phyloP scores from a whole-genome alignment of 106 monocot species.

The Posidonia australis region DNA sequence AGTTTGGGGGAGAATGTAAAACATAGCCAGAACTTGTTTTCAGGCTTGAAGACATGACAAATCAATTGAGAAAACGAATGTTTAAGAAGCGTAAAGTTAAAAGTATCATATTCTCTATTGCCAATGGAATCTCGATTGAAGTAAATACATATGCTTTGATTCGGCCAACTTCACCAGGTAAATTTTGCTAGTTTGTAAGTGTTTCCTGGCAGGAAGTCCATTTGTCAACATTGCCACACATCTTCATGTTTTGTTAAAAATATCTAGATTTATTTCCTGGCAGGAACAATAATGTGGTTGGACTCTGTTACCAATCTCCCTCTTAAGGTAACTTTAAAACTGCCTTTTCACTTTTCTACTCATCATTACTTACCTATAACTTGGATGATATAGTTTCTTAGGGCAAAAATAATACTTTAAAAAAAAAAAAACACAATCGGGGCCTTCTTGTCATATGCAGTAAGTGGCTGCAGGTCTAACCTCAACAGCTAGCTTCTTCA shows the following conservation, averaged over 20 bases:
- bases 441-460: no score
- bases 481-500: no score
- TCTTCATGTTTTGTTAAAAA: not conserved
- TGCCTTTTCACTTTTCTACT: not conserved
- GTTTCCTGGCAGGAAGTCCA: not conserved
- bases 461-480: no score
- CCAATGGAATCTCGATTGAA: constrained; percentile 51
- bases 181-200: not conserved
- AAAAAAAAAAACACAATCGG: no score
- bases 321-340: constrained; percentile 33
- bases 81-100: constrained; percentile 82
- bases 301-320: constrained; percentile 85
- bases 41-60: constrained; percentile 79
- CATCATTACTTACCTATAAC: not conserved
- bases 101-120: constrained; percentile 52
- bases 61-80: constrained; percentile 70
- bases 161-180: constrained; percentile 67
- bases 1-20: no score
- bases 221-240: not conserved
- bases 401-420: no score
- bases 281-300: constrained; percentile 74
- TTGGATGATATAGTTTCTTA: no score
- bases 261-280: not conserved
- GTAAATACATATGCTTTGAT: constrained; percentile 83
- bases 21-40: no score